Evolutionary conservation across 2,329 filamentous ascomycete species (phyloP).

Genomic region (Bisporella sp.): DNA sequence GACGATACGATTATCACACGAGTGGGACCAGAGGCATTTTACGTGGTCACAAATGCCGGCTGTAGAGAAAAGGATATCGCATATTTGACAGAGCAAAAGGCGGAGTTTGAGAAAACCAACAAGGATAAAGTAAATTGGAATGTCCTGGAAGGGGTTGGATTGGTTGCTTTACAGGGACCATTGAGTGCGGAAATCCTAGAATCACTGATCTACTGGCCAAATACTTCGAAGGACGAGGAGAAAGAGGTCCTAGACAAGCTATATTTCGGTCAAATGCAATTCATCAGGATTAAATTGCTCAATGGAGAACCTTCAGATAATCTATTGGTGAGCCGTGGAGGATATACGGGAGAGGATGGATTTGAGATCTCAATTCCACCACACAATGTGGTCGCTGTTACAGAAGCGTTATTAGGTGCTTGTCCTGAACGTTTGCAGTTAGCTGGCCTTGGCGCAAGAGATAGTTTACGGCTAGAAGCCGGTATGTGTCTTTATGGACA

Average conservation of each 20-base stretch:
- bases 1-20: constrained; percentile 91
- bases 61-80: constrained; percentile 82
- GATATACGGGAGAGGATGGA: constrained; percentile 96
- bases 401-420: constrained; percentile 50
- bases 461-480: constrained; percentile 88
- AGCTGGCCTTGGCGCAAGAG: constrained; percentile 83
- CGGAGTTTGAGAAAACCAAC: constrained; percentile 47
- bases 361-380: constrained; percentile 89
- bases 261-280: constrained; percentile 74
- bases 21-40: constrained; percentile 68
- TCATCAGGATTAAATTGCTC: constrained; percentile 56
- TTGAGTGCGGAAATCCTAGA: constrained; percentile 63
- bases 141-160: constrained; percentile 63
- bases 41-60: constrained; percentile 92
- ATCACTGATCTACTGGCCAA: constrained; percentile 47
- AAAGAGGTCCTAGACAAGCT: constrained; percentile 39
- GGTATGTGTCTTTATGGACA: constrained; percentile 99
- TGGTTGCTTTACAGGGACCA: constrained; percentile 88
- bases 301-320: constrained; percentile 40
- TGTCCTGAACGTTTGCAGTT: constrained; percentile 60
- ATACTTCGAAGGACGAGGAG: constrained; percentile 36
- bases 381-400: constrained; percentile 56
- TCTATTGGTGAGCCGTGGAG: constrained; percentile 76
- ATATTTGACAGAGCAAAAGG: constrained; percentile 67
- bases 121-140: constrained; percentile 58